Evolutionary conservation across 108 stramenopile species (phyloP).

Genomic region (Discostella stelligeroides): DNA sequence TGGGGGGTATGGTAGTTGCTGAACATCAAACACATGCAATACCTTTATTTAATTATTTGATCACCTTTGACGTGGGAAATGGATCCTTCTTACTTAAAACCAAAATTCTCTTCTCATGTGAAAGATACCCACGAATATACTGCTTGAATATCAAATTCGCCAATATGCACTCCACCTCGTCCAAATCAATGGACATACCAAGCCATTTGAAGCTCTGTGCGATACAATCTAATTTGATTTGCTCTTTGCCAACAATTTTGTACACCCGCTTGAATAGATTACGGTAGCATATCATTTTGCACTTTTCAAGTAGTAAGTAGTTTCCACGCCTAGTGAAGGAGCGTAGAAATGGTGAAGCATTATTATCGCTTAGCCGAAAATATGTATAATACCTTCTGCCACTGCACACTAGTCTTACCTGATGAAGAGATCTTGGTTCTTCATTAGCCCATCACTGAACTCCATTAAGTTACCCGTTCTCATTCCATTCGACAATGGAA

Average conservation of each 20-base stretch:
- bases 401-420: conserved; percentile 45
- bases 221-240: conserved; percentile 71
- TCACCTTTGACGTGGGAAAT: conserved; percentile 86
- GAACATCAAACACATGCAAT: background rate
- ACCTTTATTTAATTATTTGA: conserved; percentile 25
- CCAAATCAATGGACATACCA: conserved; percentile 89
- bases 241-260: conserved; percentile 65
- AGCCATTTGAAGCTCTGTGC: conserved; percentile 76
- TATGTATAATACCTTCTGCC: no score
- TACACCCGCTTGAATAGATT: conserved; percentile 93
- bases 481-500: conserved; percentile 74
- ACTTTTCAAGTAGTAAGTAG: conserved; percentile 92
- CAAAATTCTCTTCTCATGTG: conserved; percentile 88
- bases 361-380: background rate
- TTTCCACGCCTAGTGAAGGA: conserved; percentile 73
- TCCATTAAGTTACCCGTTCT: conserved; percentile 89
- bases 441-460: conserved; percentile 78
- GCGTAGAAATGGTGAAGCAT: conserved; percentile 2
- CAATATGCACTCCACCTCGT: conserved; percentile 96
- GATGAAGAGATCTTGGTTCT: conserved; percentile 85
- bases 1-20: no score
- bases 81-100: conserved; percentile 94
- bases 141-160: conserved; percentile 94
- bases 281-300: conserved; percentile 93
- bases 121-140: conserved; percentile 91